Percentiles rank a stretch among this genome's conserved stretches.
phyloP scores from a whole-genome alignment of 2,329 filamentous ascomycete genomes.

The Colletotrichum tamarilloi region DNA sequence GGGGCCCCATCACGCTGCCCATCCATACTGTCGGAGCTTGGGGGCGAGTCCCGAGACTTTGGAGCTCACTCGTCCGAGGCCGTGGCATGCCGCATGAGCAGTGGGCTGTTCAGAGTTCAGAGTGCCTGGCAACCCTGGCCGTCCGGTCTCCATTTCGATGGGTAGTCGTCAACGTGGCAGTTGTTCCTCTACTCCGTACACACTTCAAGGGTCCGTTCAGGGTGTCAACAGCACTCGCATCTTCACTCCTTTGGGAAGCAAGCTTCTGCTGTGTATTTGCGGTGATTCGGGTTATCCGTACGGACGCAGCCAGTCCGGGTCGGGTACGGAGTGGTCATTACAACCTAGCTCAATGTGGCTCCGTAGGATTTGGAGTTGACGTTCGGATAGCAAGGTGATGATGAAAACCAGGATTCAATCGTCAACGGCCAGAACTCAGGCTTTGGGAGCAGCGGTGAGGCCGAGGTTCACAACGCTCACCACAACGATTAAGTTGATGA shows the following conservation, averaged over 20 bases:
- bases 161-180: conserved; percentile 30
- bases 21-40: conserved; percentile 7
- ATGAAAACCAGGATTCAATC: neutral
- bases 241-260: neutral
- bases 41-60: conserved; percentile 11
- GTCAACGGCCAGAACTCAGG: neutral
- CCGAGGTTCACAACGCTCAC: neutral
- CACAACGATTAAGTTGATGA: neutral
- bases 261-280: neutral
- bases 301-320: neutral
- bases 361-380: neutral
- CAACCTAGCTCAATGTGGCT: neutral
- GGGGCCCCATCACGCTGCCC: conserved; percentile 1
- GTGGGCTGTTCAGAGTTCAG: neutral
- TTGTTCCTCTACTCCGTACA: neutral
- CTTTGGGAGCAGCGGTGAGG: neutral
- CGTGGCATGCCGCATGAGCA: conserved; percentile 1
- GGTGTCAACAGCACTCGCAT: neutral
- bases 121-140: conserved; percentile 3
- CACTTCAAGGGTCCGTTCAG: neutral
- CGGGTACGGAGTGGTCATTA: neutral
- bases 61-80: conserved; percentile 12
- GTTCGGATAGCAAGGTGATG: neutral
- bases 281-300: neutral
- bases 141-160: conserved; percentile 19